Evolutionary conservation across 306 rosid species (phyloP).

Genomic region (Cercis canadensis): DNA sequence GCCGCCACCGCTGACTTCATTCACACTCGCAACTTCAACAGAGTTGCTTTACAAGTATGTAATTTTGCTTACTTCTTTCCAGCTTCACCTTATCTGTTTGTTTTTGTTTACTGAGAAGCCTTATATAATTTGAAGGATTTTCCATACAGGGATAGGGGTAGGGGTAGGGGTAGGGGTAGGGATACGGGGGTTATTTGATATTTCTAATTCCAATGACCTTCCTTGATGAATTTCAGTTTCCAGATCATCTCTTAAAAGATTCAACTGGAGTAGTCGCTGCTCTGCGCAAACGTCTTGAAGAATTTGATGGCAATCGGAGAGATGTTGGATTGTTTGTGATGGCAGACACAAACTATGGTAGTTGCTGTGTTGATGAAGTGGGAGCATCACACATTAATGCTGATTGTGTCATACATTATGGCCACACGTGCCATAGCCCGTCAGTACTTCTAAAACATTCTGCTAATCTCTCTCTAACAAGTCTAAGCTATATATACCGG

Average conservation of each 20-base stretch:
- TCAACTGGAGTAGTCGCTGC: slow-evolving; percentile 66
- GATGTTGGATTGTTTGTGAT: slow-evolving; percentile 66
- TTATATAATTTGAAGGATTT: not conserved
- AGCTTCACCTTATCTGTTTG: not conserved
- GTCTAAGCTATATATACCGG: not conserved
- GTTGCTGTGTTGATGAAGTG: slow-evolving; percentile 94
- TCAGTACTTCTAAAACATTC: slow-evolving; percentile 44
- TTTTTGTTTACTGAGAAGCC: slow-evolving; percentile 9
- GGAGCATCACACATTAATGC: slow-evolving; percentile 84
- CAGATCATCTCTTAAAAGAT: slow-evolving; percentile 80
- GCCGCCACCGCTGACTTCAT: slow-evolving; percentile 68
- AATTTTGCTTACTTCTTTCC: not conserved
- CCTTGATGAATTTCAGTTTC: slow-evolving; percentile 60
- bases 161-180: not conserved
- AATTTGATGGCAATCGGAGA: slow-evolving; percentile 35
- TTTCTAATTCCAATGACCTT: not conserved
- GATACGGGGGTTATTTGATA: not conserved
- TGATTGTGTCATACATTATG: slow-evolving; percentile 84
- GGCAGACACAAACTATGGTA: slow-evolving; percentile 94
- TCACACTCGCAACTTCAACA: slow-evolving; percentile 54
- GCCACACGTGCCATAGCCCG: slow-evolving; percentile 94
- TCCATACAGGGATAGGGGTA: too few species aligned
- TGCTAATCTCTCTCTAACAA: slow-evolving; percentile 1
- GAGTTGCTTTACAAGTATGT: slow-evolving; percentile 83
- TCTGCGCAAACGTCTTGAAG: slow-evolving; percentile 54